phyloP scores from a whole-genome alignment of 345 rosid genomes.

The Brassica rapa region DNA sequence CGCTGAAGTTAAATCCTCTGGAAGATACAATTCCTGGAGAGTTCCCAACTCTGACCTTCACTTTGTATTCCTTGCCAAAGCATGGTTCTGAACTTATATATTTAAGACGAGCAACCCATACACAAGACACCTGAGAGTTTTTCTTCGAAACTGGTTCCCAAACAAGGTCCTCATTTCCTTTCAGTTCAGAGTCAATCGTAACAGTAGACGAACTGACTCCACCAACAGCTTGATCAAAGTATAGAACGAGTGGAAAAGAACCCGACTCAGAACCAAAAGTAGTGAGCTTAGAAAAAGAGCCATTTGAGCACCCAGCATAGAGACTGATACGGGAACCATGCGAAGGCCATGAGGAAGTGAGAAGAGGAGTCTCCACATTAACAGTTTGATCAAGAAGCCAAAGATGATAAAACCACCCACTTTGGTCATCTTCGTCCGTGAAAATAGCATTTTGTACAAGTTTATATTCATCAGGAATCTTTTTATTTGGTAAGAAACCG shows the following conservation, averaged over 20 bases:
- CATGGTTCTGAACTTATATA: slow-evolving; percentile 39
- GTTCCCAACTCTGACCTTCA: slow-evolving; percentile 64
- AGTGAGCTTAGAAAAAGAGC: slow-evolving; percentile 42
- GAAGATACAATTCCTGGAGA: slow-evolving; percentile 69
- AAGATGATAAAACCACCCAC: slow-evolving; percentile 97
- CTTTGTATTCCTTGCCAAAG: slow-evolving; percentile 37
- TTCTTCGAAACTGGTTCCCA: slow-evolving; percentile 64
- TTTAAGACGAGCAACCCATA: slow-evolving; percentile 68
- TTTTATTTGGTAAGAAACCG: slow-evolving; percentile 56
- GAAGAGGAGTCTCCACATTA: slow-evolving; percentile 59
- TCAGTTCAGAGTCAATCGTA: slow-evolving; percentile 43
- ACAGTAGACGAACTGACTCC: slow-evolving; percentile 71
- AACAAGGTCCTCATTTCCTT: slow-evolving; percentile 46
- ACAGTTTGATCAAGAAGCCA: slow-evolving; percentile 94
- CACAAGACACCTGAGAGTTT: slow-evolving; percentile 48
- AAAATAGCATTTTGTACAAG: slow-evolving; percentile 74
- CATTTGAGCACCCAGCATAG: slow-evolving; percentile 38
- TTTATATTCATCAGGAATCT: slow-evolving; percentile 66
- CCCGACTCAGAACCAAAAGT: slow-evolving; percentile 44
- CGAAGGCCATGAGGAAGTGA: slow-evolving; percentile 82
- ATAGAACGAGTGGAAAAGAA: slow-evolving; percentile 66
- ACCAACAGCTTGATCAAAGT: slow-evolving; percentile 74
- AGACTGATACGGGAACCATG: slow-evolving; percentile 56
- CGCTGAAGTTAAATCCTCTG: slow-evolving; percentile 48
- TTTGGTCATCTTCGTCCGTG: slow-evolving; percentile 89